Conservation (phyloP, 2,329 filamentous ascomycete species). For the Fusarium drepaniforme region DNA sequence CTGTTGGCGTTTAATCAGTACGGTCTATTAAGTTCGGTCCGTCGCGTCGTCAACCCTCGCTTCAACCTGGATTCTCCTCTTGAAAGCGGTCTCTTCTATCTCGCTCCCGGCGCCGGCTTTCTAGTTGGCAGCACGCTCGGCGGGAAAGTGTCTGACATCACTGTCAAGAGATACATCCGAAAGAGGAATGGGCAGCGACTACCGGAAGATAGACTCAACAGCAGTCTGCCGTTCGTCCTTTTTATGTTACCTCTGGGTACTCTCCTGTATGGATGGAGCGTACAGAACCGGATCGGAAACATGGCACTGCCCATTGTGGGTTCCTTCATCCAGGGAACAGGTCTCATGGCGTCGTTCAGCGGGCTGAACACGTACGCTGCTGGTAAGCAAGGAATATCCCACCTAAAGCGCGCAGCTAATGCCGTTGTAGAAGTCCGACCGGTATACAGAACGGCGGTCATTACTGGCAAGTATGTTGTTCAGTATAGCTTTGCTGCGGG, state of each 20-base stretch:
- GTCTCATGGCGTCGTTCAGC: conserved; percentile 53
- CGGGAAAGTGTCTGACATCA: conserved; percentile 59
- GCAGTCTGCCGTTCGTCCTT: conserved; percentile 47
- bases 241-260: conserved; percentile 47
- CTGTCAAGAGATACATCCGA: conserved; percentile 54
- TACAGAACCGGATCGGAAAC: conserved; percentile 48
- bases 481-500: conserved; percentile 43
- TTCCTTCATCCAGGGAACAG: conserved; percentile 49
- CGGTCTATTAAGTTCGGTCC: conserved; percentile 70
- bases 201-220: conserved; percentile 49
- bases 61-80: conserved; percentile 73
- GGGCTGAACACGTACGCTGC: conserved; percentile 55
- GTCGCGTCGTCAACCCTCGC: conserved; percentile 77
- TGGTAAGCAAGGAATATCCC: conserved; percentile 34
- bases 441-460: conserved; percentile 40
- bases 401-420: not conserved
- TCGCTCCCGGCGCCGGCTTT: conserved; percentile 76
- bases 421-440: conserved; percentile 31
- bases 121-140: conserved; percentile 74
- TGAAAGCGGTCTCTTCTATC: conserved; percentile 75
- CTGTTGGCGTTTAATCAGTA: conserved; percentile 55
- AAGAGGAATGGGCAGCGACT: conserved; percentile 50
- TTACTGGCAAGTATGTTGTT: conserved; percentile 43
- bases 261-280: conserved; percentile 52
- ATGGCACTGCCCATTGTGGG: conserved; percentile 50